Evolutionary conservation across 176 grass and related monocot species (phyloP), one percentile per base, ranked within the genome.

Genomic region (Aegilops longissima): DNA sequence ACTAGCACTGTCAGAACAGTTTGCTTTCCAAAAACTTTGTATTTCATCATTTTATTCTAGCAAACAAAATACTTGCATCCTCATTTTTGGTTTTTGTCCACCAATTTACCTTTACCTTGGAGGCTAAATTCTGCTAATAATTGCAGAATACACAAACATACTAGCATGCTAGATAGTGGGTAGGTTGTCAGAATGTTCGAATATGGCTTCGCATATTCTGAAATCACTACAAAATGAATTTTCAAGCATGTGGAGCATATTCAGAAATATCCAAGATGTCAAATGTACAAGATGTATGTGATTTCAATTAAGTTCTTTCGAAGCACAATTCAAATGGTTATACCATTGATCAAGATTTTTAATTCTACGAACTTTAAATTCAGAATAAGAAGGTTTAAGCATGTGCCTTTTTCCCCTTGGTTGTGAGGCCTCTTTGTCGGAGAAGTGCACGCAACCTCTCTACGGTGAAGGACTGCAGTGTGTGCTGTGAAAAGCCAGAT

Each of bases 371-470:
- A 59, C 56, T 59, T 21, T 59, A 66, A 66, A 84, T 36, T 76
- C 23, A 84, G 62, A 66, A 73, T 9, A 76, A 71, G 30, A 85
- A 68, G 70, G 25, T 39, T 59, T 33, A 80, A 70, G 51, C 38
- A 91, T 66, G 20, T 66, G 54, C 96, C 90, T 96, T 98, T 93
- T 93, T 95, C 21, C 96, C 96, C 90, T 88, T 98, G 25, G 88
- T 82, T 8, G 92, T 84, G 31, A 94, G 92, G 39, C 96, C 90
- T 85, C 82, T 94, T 70, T 95, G 92, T 80, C 93, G 90, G 63
- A 98, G 70, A 91, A 96, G 96, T 38, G 72, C 90, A 79, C 92
- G 90, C 54, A 96, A 70, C 61, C 86, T 91, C 78, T 98, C 96
- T 51, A 98, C 93, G 4, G 92, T 98, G 78, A 94, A 90, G 39